phyloP scores from a whole-genome alignment of 1,284 basidiomycete species.

The Moniliella sp. region DNA sequence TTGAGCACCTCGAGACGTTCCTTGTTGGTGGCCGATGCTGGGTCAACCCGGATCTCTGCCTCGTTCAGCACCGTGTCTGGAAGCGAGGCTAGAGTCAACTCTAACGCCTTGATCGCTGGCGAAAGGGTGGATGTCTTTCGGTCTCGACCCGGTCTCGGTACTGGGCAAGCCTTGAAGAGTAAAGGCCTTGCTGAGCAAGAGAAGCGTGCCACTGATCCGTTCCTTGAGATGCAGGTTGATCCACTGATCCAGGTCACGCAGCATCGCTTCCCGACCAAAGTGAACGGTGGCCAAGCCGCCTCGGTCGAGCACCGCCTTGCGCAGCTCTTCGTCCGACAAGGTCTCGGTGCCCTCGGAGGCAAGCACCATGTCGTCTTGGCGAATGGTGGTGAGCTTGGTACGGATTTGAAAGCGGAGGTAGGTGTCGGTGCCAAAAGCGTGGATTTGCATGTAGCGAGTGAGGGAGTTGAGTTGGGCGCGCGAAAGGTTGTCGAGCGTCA shows the following conservation, averaged over 20 bases:
- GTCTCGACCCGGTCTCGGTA: too few species aligned
- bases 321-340: conserved; percentile 62
- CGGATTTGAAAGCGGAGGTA: conserved; percentile 77
- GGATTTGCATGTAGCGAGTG: conserved; percentile 69
- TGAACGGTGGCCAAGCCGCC: conserved; percentile 69
- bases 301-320: conserved; percentile 70
- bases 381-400: conserved; percentile 53
- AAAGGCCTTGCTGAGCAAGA: conserved; percentile 73
- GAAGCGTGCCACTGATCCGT: conserved; percentile 65
- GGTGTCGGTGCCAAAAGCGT: conserved; percentile 89
- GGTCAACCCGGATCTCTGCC: conserved; percentile 75
- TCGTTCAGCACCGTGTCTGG: conserved; percentile 83
- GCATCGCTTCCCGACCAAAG: conserved; percentile 40
- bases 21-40: conserved; percentile 74
- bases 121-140: conserved; percentile 35
- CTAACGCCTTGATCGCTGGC: conserved; percentile 49
- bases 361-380: conserved; percentile 68
- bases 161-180: too few species aligned
- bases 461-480: conserved; percentile 82
- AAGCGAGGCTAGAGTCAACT: conserved; percentile 64
- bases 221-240: conserved; percentile 63
- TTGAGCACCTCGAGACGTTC: conserved; percentile 83
- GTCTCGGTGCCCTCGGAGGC: conserved; percentile 64
- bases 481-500: conserved; percentile 82
- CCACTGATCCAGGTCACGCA: conserved; percentile 72